These are phyloP conservation scores for Tuber magnatum DNA, from an alignment of 495 filamentous ascomycete species.

Conservation along the genomic window DNA sequence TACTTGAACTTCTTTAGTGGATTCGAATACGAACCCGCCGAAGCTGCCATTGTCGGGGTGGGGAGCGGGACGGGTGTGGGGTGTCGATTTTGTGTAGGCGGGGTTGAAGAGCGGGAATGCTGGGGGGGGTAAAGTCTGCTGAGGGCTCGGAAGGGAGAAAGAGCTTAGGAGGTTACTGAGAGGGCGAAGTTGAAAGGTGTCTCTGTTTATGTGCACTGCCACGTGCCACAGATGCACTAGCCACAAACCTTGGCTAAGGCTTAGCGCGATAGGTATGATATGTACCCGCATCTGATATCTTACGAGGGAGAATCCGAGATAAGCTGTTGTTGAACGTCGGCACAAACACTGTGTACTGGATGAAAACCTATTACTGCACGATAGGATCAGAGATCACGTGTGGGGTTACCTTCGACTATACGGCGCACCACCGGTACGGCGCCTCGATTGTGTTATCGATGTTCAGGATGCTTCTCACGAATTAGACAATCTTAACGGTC, in stretches of 20 bases:
- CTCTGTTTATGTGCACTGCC: not conserved
- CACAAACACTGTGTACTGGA: not conserved
- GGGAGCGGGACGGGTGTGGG: not conserved
- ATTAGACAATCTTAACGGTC: not conserved
- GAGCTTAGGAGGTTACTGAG: not conserved
- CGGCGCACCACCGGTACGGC: not conserved
- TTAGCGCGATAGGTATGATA: not conserved
- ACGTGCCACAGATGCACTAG: not conserved
- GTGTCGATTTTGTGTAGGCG: not conserved
- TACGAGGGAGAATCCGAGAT: not conserved
- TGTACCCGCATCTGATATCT: not conserved
- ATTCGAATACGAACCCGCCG: slow-evolving; percentile 90
- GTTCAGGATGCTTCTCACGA: not conserved
- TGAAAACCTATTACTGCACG: not conserved
- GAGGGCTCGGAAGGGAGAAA: not conserved
- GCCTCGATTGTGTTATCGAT: not conserved
- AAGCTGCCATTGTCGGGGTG: slow-evolving; percentile 46
- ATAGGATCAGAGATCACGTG: not conserved
- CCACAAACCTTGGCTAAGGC: not conserved
- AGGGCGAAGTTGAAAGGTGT: not conserved
- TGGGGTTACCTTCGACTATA: not conserved
- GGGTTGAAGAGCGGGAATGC: not conserved
- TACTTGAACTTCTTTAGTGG: slow-evolving; percentile 99
- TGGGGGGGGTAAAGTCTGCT: not conserved
- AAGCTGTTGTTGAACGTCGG: not conserved